Percentiles rank a stretch among this genome's conserved stretches.
Evolutionary conservation across 2,329 filamentous ascomycete species (phyloP).

Genomic region (Colletotrichum horii): DNA sequence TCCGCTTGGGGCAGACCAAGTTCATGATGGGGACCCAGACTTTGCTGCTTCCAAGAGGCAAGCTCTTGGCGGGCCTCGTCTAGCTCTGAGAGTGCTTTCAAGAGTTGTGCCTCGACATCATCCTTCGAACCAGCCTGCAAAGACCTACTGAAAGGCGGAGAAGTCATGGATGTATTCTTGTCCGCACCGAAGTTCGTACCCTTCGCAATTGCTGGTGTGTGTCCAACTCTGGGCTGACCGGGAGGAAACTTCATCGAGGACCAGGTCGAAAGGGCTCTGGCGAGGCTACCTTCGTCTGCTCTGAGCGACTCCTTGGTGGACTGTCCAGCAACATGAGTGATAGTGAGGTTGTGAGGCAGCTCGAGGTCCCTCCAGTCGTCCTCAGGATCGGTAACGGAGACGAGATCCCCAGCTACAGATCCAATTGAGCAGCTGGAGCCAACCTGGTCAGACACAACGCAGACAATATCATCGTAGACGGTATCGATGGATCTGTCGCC

Average conservation of each 20-base stretch:
- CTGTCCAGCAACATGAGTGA: neutral
- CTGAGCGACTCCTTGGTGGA: neutral
- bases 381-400: neutral
- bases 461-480: constrained; percentile 8
- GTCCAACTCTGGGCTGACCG: neutral
- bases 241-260: neutral
- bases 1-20: neutral
- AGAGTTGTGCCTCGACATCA: neutral
- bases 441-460: neutral
- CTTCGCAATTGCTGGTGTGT: neutral
- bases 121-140: neutral
- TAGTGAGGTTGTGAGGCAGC: neutral
- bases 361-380: neutral
- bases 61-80: neutral
- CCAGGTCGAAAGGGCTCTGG: neutral
- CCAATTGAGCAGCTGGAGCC: neutral
- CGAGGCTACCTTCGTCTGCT: neutral
- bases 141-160: neutral
- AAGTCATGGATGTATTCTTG: neutral
- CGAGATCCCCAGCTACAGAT: neutral
- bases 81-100: neutral
- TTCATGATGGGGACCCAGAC: neutral
- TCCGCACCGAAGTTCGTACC: neutral
- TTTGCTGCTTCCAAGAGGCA: neutral
- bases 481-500: neutral